These are phyloP conservation scores for Cladosporium velox DNA, from an alignment of 2,329 filamentous ascomycete species.

Conservation along the genomic window DNA sequence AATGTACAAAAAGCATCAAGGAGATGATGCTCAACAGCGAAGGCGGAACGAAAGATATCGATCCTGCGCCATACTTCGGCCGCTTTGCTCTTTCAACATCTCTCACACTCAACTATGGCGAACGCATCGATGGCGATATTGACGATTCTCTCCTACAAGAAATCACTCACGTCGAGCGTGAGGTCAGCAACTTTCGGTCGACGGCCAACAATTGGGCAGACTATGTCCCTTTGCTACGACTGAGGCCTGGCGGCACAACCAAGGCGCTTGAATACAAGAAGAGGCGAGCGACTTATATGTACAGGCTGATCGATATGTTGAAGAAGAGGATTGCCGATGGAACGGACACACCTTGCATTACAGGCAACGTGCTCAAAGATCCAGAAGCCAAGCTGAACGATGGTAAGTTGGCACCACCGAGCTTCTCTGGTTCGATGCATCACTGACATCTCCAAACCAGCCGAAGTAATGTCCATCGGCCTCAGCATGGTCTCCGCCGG, in stretches of 20 bases:
- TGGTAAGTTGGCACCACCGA: slow-evolving; percentile 50
- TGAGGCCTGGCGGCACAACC: slow-evolving; percentile 63
- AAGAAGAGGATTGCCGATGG: slow-evolving; percentile 63
- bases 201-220: slow-evolving; percentile 81
- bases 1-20: slow-evolving; percentile 69
- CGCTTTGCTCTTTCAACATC: slow-evolving; percentile 76
- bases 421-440: slow-evolving; percentile 18
- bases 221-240: slow-evolving; percentile 73
- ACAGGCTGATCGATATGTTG: slow-evolving; percentile 59
- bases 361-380: slow-evolving; percentile 69
- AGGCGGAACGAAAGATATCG: slow-evolving; percentile 63
- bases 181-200: slow-evolving; percentile 72
- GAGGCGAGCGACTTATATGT: slow-evolving; percentile 67
- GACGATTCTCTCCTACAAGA: slow-evolving; percentile 69
- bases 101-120: slow-evolving; percentile 76
- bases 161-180: slow-evolving; percentile 73
- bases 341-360: slow-evolving; percentile 68
- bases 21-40: slow-evolving; percentile 68
- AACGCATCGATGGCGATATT: slow-evolving; percentile 70
- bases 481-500: slow-evolving; percentile 81
- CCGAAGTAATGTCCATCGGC: slow-evolving; percentile 77
- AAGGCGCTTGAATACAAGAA: slow-evolving; percentile 66
- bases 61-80: slow-evolving; percentile 73
- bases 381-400: slow-evolving; percentile 69
- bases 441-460: slow-evolving; percentile 46